Conservation (phyloP, 208 protist species). For the Sergeia podlipaevii region DNA sequence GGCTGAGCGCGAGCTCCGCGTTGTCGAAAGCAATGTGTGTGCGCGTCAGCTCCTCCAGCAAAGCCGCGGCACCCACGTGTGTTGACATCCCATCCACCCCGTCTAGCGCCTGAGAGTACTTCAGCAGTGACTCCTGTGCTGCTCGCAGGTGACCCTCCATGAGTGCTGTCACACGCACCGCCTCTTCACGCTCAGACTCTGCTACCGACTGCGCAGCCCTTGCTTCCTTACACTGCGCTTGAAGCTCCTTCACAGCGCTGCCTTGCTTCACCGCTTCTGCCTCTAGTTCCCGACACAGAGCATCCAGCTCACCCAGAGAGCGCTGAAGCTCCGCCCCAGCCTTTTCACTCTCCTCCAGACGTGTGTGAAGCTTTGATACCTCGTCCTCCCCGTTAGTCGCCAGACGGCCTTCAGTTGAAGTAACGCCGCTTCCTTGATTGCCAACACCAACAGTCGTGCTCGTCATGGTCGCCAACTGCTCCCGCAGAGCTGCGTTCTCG, state of each 20-base stretch:
- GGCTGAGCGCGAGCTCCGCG: constrained; percentile 41
- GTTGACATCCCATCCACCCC: too few relatives aligned
- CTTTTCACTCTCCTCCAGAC: constrained; percentile 36
- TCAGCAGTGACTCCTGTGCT: constrained; percentile 34
- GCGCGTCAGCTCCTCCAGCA: constrained; percentile 53
- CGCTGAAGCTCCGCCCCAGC: constrained; percentile 32
- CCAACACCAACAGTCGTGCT: too few relatives aligned
- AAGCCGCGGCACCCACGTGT: constrained; percentile 34
- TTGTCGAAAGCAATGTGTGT: constrained; percentile 69
- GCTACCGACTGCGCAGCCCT: constrained; percentile 34
- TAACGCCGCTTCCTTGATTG: background rate
- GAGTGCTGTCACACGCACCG: constrained; percentile 27
- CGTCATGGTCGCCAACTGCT: constrained; percentile 20
- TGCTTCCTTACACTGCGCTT: constrained; percentile 26
- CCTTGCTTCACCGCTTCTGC: constrained; percentile 36
- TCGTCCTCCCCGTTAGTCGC: constrained; percentile 4
- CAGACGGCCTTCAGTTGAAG: constrained; percentile 17
- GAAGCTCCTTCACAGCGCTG: constrained; percentile 27
- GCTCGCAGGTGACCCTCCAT: constrained; percentile 49
- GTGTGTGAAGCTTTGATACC: constrained; percentile 13
- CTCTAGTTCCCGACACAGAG: constrained; percentile 57
- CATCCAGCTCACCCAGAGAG: constrained; percentile 56
- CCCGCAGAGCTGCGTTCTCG: constrained; percentile 42
- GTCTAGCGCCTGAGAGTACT: constrained; percentile 39
- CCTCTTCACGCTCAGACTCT: constrained; percentile 18